Percentiles rank a stretch among this genome's conserved stretches.
Evolutionary conservation across 495 filamentous ascomycete genomes (phyloP).

Genomic region (Annulohypoxylon stygium): DNA sequence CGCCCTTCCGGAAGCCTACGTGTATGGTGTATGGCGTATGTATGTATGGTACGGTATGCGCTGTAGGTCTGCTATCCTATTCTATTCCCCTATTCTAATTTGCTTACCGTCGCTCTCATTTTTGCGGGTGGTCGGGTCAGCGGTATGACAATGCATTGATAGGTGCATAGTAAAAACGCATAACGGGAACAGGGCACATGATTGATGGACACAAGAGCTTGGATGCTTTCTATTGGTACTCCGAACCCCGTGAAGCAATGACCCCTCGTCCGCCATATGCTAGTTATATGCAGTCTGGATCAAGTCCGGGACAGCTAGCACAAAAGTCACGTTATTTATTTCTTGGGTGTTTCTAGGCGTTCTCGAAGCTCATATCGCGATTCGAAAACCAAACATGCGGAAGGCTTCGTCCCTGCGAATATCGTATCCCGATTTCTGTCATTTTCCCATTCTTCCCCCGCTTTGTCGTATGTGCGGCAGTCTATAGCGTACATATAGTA

Average conservation of each 20-base stretch:
- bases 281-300: neutral
- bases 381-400: neutral
- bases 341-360: neutral
- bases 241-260: slow-evolving; percentile 1
- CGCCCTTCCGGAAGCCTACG: slow-evolving; percentile 12
- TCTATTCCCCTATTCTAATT: neutral
- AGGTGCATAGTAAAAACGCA: neutral
- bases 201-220: neutral
- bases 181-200: slow-evolving; percentile 6
- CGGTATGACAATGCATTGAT: slow-evolving; percentile 1
- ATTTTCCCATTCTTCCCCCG: slow-evolving; percentile 3
- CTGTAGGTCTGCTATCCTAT: neutral
- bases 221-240: neutral
- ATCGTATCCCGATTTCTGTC: slow-evolving; percentile 11
- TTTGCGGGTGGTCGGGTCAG: neutral
- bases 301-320: neutral
- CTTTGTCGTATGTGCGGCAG: slow-evolving; percentile 18
- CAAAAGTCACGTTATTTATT: slow-evolving; percentile 13
- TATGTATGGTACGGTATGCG: neutral
- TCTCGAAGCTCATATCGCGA: slow-evolving; percentile 9
- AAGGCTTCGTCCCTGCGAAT: slow-evolving; percentile 28
- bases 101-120: neutral
- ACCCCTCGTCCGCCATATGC: neutral
- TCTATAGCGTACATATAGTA: neutral
- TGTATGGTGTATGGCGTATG: neutral